phyloP scores from a whole-genome alignment of 2,329 filamentous ascomycete genomes.

The Fusarium citri region DNA sequence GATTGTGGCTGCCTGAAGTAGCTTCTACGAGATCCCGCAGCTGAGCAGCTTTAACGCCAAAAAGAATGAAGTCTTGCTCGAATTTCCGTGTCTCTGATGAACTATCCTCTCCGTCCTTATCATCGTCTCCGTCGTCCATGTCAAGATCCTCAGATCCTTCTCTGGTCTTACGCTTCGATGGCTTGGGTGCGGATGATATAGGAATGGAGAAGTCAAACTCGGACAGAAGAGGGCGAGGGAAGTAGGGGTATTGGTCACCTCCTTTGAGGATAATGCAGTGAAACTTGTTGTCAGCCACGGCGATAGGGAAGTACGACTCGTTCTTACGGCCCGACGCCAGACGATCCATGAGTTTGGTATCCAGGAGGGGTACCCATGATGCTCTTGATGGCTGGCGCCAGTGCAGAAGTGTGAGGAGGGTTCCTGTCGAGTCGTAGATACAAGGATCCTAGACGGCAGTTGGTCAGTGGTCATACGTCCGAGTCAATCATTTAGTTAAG shows the following conservation, averaged over 20 bases:
- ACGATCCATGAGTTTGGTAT: constrained; percentile 86
- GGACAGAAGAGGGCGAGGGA: constrained; percentile 86
- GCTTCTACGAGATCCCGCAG: constrained; percentile 79
- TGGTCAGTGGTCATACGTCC: not conserved
- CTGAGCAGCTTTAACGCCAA: constrained; percentile 77
- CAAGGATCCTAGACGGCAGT: constrained; percentile 77
- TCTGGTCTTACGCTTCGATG: constrained; percentile 49
- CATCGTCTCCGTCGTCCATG: constrained; percentile 51
- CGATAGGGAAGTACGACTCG: constrained; percentile 95
- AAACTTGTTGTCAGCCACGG: constrained; percentile 90
- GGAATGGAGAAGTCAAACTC: constrained; percentile 95
- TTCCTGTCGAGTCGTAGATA: constrained; percentile 94
- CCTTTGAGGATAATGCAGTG: constrained; percentile 99
- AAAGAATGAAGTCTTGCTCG: constrained; percentile 85
- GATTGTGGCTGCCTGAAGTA: constrained; percentile 67
- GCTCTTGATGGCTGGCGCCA: constrained; percentile 90
- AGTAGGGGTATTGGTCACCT: constrained; percentile 91
- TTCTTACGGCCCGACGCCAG: constrained; percentile 86
- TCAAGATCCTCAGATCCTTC: constrained; percentile 49
- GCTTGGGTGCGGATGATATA: constrained; percentile 66
- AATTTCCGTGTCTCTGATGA: constrained; percentile 69
- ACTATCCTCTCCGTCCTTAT: constrained; percentile 49
- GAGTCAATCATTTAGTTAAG: not conserved
- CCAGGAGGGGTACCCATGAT: constrained; percentile 90
- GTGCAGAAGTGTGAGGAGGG: constrained; percentile 86